phyloP scores from a whole-genome alignment of 129 eudicot species.

The Ambrosia artemisiifolia region DNA sequence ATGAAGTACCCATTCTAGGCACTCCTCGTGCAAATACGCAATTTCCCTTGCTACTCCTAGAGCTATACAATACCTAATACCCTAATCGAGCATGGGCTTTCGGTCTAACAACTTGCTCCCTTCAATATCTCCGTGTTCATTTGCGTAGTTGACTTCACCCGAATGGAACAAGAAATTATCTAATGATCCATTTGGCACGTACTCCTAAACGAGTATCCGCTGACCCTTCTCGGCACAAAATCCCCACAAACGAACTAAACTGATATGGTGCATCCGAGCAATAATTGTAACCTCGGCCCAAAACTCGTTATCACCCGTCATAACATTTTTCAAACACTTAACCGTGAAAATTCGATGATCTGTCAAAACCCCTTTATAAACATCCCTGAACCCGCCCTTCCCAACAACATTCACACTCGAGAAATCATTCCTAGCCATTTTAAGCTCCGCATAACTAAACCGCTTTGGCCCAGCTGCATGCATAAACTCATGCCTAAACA shows the following conservation, averaged over 20 bases:
- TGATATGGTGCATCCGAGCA: slow-evolving; percentile 93
- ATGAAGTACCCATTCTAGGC: slow-evolving; percentile 94
- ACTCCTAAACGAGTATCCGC: slow-evolving; percentile 76
- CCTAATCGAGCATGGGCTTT: slow-evolving; percentile 80
- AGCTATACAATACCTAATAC: slow-evolving; percentile 77
- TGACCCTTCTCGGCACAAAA: slow-evolving; percentile 87
- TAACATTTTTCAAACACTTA: slow-evolving; percentile 60
- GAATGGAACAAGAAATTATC: slow-evolving; percentile 64
- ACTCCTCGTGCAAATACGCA: slow-evolving; percentile 88
- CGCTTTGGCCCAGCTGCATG: slow-evolving; percentile 82
- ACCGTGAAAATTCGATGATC: slow-evolving; percentile 87
- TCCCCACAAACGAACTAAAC: slow-evolving; percentile 86
- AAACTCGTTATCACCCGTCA: slow-evolving; percentile 76
- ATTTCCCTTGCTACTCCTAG: slow-evolving; percentile 91
- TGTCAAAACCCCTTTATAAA: slow-evolving; percentile 65
- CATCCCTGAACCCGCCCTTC: slow-evolving; percentile 84
- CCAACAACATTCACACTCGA: slow-evolving; percentile 55
- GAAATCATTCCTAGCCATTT: slow-evolving; percentile 63
- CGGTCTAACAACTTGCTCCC: slow-evolving; percentile 17
- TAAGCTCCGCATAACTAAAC: slow-evolving; percentile 73
- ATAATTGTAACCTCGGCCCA: slow-evolving; percentile 97
- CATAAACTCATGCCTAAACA: slow-evolving; percentile 77
- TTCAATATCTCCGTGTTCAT: slow-evolving; percentile 11
- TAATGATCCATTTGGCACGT: slow-evolving; percentile 89
- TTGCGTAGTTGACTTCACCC: slow-evolving; percentile 17